Conservation (phyloP, 306 rosid genomes). For the Fragaria vesca region DNA sequence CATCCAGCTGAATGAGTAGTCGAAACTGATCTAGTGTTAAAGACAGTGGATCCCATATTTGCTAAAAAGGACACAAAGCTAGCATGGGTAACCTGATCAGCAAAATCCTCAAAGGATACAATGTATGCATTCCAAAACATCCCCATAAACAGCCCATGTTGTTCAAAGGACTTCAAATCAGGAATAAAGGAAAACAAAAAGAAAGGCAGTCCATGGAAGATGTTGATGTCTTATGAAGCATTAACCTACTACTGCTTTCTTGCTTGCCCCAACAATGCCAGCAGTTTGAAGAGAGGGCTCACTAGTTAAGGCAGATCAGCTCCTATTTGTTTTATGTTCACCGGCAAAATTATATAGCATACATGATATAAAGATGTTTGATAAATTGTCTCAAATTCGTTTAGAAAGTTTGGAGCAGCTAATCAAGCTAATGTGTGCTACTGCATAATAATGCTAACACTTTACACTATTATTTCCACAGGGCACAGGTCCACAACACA, state of each 20-base stretch:
- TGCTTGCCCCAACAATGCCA: neutral
- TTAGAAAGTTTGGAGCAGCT: neutral
- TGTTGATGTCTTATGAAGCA: neutral
- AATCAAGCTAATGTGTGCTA: neutral
- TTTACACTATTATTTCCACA: neutral
- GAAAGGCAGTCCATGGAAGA: neutral
- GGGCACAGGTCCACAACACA: neutral
- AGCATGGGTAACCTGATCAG: constrained; percentile 1
- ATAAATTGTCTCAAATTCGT: neutral
- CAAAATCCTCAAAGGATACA: neutral
- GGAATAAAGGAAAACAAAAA: neutral
- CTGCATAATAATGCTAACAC: neutral
- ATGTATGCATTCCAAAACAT: neutral
- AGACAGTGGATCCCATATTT: neutral
- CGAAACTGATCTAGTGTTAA: neutral
- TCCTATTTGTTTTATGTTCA: neutral
- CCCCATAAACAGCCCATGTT: neutral
- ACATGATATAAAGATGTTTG: neutral
- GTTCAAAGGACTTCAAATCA: neutral
- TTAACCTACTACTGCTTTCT: neutral
- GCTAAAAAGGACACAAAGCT: neutral
- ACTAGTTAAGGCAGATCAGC: neutral
- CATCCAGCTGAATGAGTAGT: neutral
- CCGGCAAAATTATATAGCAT: neutral
- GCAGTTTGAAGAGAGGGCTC: neutral